phyloP scores from a whole-genome alignment of 1,284 basidiomycete species.

The Coriolopsis trogii region DNA sequence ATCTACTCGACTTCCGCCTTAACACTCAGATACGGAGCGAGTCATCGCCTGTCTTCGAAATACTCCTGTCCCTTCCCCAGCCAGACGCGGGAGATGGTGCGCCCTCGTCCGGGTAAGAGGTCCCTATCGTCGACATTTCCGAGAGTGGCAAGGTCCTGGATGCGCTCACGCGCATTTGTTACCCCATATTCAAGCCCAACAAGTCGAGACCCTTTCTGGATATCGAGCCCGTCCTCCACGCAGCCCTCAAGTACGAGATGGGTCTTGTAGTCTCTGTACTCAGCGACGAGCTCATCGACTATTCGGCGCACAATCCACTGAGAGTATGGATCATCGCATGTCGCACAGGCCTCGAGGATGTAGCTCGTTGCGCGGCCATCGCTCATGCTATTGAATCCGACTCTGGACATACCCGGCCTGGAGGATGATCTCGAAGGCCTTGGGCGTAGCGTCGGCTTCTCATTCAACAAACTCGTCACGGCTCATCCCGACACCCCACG shows the following conservation, averaged over 20 bases:
- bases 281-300: constrained; percentile 5
- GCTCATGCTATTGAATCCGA: background rate
- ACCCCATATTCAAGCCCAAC: constrained; percentile 23
- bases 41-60: constrained; percentile 39
- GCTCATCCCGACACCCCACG: background rate
- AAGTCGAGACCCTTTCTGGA: background rate
- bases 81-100: background rate
- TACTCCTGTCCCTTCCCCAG: constrained; percentile 18
- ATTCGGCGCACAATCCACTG: constrained; percentile 6
- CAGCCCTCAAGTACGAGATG: constrained; percentile 25
- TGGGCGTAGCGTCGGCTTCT: constrained; percentile 18
- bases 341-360: constrained; percentile 11
- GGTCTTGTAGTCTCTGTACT: constrained; percentile 7
- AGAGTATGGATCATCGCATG: constrained; percentile 22
- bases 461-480: constrained; percentile 11
- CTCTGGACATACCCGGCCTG: constrained; percentile 1
- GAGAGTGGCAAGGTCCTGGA: constrained; percentile 17
- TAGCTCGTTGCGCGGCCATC: constrained; percentile 6
- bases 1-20: constrained; percentile 20
- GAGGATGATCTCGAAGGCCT: constrained; percentile 3
- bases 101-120: too few relatives aligned
- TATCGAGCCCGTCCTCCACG: constrained; percentile 7
- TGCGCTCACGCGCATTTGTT: constrained; percentile 19
- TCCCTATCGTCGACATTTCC: constrained; percentile 2
- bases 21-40: constrained; percentile 26